Percentiles rank a stretch among this genome's conserved stretches.
Conservation (phyloP, 2,329 filamentous ascomycete species). For the Escovopsis sp. region DNA sequence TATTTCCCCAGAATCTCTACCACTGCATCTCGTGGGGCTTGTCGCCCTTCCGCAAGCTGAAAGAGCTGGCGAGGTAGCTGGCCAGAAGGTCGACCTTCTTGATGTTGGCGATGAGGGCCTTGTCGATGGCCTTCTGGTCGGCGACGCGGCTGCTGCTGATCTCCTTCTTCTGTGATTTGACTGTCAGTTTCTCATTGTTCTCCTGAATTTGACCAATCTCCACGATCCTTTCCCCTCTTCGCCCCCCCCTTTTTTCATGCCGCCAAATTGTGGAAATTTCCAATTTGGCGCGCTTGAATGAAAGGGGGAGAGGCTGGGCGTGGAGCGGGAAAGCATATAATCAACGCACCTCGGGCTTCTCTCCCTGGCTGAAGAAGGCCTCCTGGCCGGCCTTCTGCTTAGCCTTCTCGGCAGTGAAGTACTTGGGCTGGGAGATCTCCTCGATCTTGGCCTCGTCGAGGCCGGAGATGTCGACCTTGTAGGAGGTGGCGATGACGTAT, state of each 20-base stretch:
- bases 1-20: conserved; percentile 41
- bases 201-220: no score
- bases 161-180: conserved; percentile 73
- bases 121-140: conserved; percentile 98
- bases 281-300: not conserved
- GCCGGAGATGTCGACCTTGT: conserved; percentile 70
- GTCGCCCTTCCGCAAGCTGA: conserved; percentile 98
- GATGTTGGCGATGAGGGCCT: conserved; percentile 85
- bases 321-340: not conserved
- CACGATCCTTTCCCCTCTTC: no score
- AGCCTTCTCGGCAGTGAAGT: conserved; percentile 93
- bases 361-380: conserved; percentile 98
- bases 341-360: conserved; percentile 87
- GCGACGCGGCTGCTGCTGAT: conserved; percentile 79
- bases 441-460: conserved; percentile 85
- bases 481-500: conserved; percentile 85
- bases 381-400: conserved; percentile 95
- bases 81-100: conserved; percentile 95
- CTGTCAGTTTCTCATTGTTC: conserved; percentile 10
- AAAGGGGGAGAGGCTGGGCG: not conserved
- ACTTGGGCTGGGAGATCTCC: conserved; percentile 60
- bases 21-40: conserved; percentile 99
- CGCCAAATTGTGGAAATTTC: no score
- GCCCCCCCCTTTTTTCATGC: no score
- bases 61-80: conserved; percentile 88